Base-by-base conservation (phyloP, 768 basidiomycete genomes). In the Boletus subcaerulescens region DNA sequence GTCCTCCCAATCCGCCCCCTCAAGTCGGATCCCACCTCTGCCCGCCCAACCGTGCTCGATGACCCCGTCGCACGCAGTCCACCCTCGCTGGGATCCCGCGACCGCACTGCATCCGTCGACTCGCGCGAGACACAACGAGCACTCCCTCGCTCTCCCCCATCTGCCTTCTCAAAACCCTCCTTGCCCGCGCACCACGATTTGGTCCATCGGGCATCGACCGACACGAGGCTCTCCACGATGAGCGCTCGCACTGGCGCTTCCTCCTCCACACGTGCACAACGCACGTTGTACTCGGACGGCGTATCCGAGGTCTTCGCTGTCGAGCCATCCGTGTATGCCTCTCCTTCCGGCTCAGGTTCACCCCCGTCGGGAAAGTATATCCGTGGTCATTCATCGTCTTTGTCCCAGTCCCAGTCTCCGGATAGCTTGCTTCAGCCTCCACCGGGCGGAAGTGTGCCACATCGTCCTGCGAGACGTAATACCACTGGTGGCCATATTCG, bases 401-500 rank as follows among this genome's bases (percentile, higher is more conserved):
- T 67, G 42, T 66, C 65, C 7, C 65, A 67, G 50, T 55, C 56
- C 5, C 61, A 69, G 22, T 65, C 65, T 48, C 72, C 61, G 60
- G 83, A 74, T 63, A 78, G 75, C 4, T 77, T 79, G 64, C 80
- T 84, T 4, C 84, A 83, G 40, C 83, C 84, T 4, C 79, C 82
- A 0, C 15, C 53, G 11, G 50, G 64, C 18, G 56, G 43, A 33
- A 57, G 58, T 8, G 45, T 53, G n/a, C 62, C 71, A 5, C 60
- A 52, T 33, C 79, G 75, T 15, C 80, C 83, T 20, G 66, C 77
- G 6, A 79, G 89, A 14, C 77, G 90, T 24, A 88, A 91, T 63
- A 91, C 89, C 3, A 89, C 83, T 0, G 87, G 89, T 4, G 82
- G 85, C 0, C 58, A 60, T 20, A 69, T 72, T 64, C 74, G 60